Percentiles rank a stretch among this genome's conserved stretches.
Conservation (phyloP, 768 basidiomycete species). For the Russula brevipes region DNA sequence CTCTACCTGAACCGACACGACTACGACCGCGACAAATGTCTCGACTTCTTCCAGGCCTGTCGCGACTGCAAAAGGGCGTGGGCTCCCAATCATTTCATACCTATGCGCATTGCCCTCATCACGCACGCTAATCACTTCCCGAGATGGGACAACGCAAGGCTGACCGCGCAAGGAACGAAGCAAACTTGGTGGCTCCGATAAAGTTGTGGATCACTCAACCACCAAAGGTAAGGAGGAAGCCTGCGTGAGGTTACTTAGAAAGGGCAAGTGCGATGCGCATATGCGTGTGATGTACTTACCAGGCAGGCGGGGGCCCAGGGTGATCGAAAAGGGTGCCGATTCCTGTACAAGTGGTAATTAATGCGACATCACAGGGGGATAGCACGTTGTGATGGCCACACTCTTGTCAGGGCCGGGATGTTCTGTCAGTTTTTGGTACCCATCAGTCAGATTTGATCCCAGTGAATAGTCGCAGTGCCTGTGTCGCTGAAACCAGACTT, state of each 20-base stretch:
- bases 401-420: constrained; percentile 24
- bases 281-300: neutral
- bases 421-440: constrained; percentile 19
- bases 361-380: neutral
- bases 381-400: neutral
- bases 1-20: constrained; percentile 61
- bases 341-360: constrained; percentile 7
- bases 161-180: constrained; percentile 39
- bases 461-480: constrained; percentile 11
- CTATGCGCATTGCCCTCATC: neutral
- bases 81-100: constrained; percentile 38
- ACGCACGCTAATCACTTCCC: constrained; percentile 1
- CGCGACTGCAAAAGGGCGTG: constrained; percentile 76
- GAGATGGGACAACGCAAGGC: constrained; percentile 65
- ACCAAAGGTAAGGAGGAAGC: constrained; percentile 13
- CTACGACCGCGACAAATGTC: constrained; percentile 65
- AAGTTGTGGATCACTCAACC: constrained; percentile 11
- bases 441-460: constrained; percentile 20
- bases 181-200: constrained; percentile 15
- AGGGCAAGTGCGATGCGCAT: no score
- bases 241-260: constrained; percentile 1
- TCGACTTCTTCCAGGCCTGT: constrained; percentile 78
- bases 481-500: neutral
- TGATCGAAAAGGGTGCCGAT: constrained; percentile 19
- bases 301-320: constrained; percentile 20